Conservation (phyloP, 148 eudicot species). For the Camellia lanceoleosa region DNA sequence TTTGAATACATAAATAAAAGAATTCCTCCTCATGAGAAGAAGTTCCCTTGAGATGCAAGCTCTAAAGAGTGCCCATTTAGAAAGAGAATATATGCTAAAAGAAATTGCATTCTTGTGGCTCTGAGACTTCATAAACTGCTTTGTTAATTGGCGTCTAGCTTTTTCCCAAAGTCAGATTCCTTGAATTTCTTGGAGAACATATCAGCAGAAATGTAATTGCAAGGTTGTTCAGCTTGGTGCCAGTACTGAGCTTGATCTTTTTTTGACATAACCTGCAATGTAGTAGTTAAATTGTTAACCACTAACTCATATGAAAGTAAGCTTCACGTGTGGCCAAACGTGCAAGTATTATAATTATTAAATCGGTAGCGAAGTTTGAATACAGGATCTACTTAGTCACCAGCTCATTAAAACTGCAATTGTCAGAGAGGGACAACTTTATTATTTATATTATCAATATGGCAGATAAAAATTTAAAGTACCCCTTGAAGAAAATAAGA, state of each 20-base stretch:
- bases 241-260: constrained; percentile 82
- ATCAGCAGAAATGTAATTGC: constrained; percentile 47
- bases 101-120: constrained; percentile 47
- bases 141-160: constrained; percentile 38
- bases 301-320: too few species aligned
- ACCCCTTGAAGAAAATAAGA: constrained; percentile 1
- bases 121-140: constrained; percentile 42
- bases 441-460: too few species aligned
- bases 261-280: constrained; percentile 61
- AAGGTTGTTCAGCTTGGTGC: constrained; percentile 32
- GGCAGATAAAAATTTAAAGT: not conserved
- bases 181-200: constrained; percentile 45
- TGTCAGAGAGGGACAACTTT: too few species aligned
- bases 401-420: too few species aligned
- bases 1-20: constrained; percentile 67
- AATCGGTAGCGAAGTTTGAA: too few species aligned
- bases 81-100: constrained; percentile 43
- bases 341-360: too few species aligned
- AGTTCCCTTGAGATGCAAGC: constrained; percentile 78
- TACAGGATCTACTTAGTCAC: too few species aligned
- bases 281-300: too few species aligned
- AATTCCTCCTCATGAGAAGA: constrained; percentile 69
- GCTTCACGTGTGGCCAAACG: too few species aligned
- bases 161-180: constrained; percentile 44
- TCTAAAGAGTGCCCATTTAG: constrained; percentile 62